phyloP scores from a whole-genome alignment of 306 rosid species.

The Mimosa pudica region DNA sequence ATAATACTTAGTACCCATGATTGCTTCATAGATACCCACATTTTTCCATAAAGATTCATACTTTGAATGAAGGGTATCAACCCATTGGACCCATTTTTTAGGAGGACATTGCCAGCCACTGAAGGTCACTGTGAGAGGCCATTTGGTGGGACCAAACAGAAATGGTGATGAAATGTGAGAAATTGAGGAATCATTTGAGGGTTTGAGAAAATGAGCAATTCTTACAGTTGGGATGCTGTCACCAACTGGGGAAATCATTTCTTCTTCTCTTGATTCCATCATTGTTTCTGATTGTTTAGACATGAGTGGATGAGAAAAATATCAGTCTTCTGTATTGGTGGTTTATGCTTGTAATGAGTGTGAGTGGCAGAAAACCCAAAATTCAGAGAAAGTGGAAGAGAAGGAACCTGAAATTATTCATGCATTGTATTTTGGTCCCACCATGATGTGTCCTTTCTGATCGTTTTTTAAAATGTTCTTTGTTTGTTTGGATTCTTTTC shows the following conservation, averaged over 20 bases:
- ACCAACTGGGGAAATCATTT: conserved; percentile 60
- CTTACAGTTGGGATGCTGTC: conserved; percentile 36
- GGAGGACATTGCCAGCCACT: conserved; percentile 35
- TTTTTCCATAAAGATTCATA: conserved; percentile 47
- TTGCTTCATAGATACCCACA: conserved; percentile 50
- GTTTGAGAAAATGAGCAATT: conserved; percentile 47
- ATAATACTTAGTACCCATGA: conserved; percentile 37
- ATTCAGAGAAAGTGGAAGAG: no score
- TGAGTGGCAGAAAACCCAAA: no score
- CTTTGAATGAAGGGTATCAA: conserved; percentile 24
- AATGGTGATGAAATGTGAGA: conserved; percentile 14
- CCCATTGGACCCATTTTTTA: conserved; percentile 42
- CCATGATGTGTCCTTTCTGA: no score
- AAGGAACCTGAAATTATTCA: no score
- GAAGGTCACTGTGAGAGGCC: conserved; percentile 33
- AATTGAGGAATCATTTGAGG: conserved; percentile 16
- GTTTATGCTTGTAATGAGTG: no score
- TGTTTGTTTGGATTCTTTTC: no score
- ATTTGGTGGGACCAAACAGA: conserved; percentile 14
- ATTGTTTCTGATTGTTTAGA: conserved; percentile 30
- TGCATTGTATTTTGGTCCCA: no score
- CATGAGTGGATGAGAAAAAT: not conserved
- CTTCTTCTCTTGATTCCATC: conserved; percentile 40
- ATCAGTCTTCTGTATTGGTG: no score
- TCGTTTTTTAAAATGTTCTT: no score